Conservation (phyloP, 1,284 basidiomycete genomes). For the Tilletiopsis washingtonensis region DNA sequence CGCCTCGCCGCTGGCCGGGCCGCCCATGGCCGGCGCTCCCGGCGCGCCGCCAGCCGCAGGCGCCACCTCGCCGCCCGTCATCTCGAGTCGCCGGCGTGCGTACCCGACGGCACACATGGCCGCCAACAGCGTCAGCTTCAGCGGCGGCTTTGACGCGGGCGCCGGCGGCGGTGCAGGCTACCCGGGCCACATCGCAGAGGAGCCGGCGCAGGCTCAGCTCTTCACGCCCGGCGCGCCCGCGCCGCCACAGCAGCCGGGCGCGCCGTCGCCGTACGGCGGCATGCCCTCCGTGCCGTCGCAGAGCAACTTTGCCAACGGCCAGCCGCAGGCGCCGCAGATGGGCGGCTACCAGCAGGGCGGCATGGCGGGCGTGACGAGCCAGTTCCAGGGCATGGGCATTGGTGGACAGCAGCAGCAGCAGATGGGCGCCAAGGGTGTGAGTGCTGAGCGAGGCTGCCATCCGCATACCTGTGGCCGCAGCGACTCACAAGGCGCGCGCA, state of each 20-base stretch:
- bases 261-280: constrained; percentile 12
- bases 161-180: constrained; percentile 49
- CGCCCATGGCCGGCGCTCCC: constrained; percentile 19
- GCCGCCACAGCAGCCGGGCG: constrained; percentile 3
- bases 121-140: constrained; percentile 46
- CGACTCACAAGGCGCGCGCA: constrained; percentile 1
- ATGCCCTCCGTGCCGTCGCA: constrained; percentile 3
- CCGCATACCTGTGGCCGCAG: not conserved
- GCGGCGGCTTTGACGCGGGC: constrained; percentile 48
- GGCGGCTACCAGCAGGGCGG: no score
- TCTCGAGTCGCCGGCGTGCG: constrained; percentile 48
- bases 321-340: not conserved
- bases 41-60: constrained; percentile 31
- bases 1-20: constrained; percentile 10
- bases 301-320: constrained; percentile 1
- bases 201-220: constrained; percentile 10
- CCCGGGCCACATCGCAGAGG: constrained; percentile 15
- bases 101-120: constrained; percentile 49
- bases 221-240: constrained; percentile 14
- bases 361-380: constrained; percentile 65
- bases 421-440: constrained; percentile 43
- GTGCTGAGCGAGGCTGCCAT: constrained; percentile 5
- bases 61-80: constrained; percentile 47
- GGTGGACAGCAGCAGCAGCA: no score
- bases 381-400: constrained; percentile 81